A percentile compares a stretch with the other conserved stretches of the same genome.
Evolutionary conservation across 176 grass and related monocot species (phyloP).

Genomic region (Raddia distichophylla): DNA sequence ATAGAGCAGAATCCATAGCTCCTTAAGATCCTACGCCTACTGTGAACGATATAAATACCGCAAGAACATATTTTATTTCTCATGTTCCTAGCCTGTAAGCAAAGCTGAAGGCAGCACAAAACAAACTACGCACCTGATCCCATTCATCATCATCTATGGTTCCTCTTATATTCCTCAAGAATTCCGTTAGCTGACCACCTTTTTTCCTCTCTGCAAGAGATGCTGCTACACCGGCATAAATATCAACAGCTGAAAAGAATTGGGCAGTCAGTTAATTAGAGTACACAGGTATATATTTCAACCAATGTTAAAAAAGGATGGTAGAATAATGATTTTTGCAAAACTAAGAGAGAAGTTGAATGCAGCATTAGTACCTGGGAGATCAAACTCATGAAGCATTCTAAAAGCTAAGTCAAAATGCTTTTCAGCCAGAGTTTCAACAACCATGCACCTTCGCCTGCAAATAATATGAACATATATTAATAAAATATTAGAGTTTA

Average conservation of each 20-base stretch:
- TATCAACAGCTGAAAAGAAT: constrained; percentile 82
- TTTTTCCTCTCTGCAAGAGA: constrained; percentile 92
- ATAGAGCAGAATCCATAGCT: constrained; percentile 35
- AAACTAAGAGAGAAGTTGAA: constrained; percentile 36
- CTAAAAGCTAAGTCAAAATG: constrained; percentile 95
- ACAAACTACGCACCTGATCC: constrained; percentile 75
- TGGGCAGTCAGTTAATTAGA: constrained; percentile 18
- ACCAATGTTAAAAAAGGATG: constrained; percentile 25
- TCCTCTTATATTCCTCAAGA: constrained; percentile 96
- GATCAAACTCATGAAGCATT: constrained; percentile 89
- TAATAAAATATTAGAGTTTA: background rate
- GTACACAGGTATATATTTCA: constrained; percentile 1
- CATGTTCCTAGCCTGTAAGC: background rate
- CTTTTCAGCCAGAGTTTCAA: constrained; percentile 89
- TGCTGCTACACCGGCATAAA: constrained; percentile 90
- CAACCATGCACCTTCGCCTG: constrained; percentile 92
- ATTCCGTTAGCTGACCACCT: constrained; percentile 84
- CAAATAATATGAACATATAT: constrained; percentile 31
- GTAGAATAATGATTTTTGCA: constrained; percentile 7
- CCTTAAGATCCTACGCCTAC: constrained; percentile 8
- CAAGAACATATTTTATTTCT: constrained; percentile 31
- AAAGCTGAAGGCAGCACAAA: constrained; percentile 29
- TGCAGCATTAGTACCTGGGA: constrained; percentile 65
- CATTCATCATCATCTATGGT: constrained; percentile 91
- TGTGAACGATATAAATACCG: constrained; percentile 19